phyloP scores from a whole-genome alignment of 1,139 yeast species.

The Saccharomyces hybrid region DNA sequence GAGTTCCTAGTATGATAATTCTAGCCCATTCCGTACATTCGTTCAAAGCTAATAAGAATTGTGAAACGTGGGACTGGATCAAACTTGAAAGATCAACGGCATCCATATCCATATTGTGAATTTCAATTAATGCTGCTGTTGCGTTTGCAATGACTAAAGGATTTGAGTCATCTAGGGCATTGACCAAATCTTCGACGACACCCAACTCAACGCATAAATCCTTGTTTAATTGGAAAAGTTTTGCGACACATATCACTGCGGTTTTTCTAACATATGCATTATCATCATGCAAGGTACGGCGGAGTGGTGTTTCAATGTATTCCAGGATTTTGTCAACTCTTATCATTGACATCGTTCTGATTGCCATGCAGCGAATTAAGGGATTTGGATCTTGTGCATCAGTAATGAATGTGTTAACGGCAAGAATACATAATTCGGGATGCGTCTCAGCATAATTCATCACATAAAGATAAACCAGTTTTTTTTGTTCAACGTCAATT shows the following conservation, averaged over 20 bases:
- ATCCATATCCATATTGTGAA: conserved; percentile 59
- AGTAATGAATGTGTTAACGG: conserved; percentile 93
- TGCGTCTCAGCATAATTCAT: conserved; percentile 97
- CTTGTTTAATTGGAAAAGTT: conserved; percentile 80
- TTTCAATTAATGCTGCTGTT: conserved; percentile 76
- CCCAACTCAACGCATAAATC: conserved; percentile 82
- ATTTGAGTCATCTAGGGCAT: conserved; percentile 75
- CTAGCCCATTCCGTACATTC: conserved; percentile 99
- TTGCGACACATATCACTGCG: conserved; percentile 96
- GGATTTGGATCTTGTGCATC: conserved; percentile 98
- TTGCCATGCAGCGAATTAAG: conserved; percentile 88
- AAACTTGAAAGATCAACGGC: conserved; percentile 32
- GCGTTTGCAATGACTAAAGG: conserved; percentile 98
- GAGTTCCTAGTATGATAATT: conserved; percentile 75
- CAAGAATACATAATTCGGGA: conserved; percentile 91
- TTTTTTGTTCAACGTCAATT: conserved; percentile 93
- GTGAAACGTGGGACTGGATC: conserved; percentile 35
- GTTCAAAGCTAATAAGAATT: conserved; percentile 70
- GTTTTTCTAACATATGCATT: conserved; percentile 97
- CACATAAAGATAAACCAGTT: conserved; percentile 84
- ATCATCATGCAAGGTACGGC: conserved; percentile 79
- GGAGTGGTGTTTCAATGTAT: conserved; percentile 84
- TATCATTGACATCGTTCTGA: conserved; percentile 97
- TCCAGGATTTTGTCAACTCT: conserved; percentile 93
- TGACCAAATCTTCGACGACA: conserved; percentile 61